Conservation (phyloP, 306 rosid genomes). For the Psophocarpus tetragonolobus region DNA sequence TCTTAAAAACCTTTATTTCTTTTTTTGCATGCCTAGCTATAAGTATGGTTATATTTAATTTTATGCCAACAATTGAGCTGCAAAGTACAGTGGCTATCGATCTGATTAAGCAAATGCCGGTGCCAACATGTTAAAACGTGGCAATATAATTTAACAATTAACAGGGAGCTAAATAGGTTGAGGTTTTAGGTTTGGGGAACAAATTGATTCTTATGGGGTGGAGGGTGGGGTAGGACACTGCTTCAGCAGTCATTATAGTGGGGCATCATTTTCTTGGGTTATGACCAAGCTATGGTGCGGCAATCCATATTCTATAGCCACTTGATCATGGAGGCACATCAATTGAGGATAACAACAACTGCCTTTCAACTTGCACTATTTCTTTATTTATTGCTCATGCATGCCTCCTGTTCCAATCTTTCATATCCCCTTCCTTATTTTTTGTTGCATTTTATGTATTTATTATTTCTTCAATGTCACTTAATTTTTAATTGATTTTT, state of each 20-base stretch:
- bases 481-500: too few relatives aligned
- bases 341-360: conserved; percentile 35
- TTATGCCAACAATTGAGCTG: not conserved
- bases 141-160: conserved; percentile 28
- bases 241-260: conserved; percentile 43
- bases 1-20: not conserved
- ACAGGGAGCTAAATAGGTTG: not conserved
- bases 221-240: conserved; percentile 62
- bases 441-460: too few relatives aligned
- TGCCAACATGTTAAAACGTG: conserved; percentile 22
- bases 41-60: not conserved
- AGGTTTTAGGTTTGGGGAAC: conserved; percentile 48
- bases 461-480: too few relatives aligned
- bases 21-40: conserved; percentile 19
- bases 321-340: conserved; percentile 79
- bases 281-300: conserved; percentile 45
- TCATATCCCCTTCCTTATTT: not conserved
- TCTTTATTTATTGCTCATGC: conserved; percentile 16
- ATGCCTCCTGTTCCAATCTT: not conserved
- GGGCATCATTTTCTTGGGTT: conserved; percentile 60
- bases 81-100: not conserved
- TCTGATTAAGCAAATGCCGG: conserved; percentile 10
- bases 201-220: conserved; percentile 51
- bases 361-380: conserved; percentile 17
- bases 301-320: conserved; percentile 40